These are phyloP conservation scores for Laetiporus sulphureus DNA, from an alignment of 1,284 basidiomycete genomes.

Conservation along the genomic window DNA sequence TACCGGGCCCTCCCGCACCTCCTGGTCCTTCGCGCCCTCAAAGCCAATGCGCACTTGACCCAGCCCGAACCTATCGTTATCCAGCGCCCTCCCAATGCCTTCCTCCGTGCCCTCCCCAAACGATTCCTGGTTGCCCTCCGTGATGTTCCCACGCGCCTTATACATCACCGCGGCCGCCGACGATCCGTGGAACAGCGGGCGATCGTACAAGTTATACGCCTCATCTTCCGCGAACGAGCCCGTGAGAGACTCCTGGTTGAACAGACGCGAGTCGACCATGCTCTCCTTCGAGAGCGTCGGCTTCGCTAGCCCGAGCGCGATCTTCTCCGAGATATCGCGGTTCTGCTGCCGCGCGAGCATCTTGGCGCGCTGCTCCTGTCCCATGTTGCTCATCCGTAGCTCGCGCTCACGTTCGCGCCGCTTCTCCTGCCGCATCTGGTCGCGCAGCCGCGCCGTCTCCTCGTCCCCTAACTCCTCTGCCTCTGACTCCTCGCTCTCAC, in stretches of 20 bases:
- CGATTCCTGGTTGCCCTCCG: constrained; percentile 81
- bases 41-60: constrained; percentile 86
- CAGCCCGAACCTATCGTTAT: constrained; percentile 91
- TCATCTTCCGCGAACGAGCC: constrained; percentile 88
- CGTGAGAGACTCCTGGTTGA: constrained; percentile 90
- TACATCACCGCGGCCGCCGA: constrained; percentile 97
- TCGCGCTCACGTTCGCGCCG: constrained; percentile 92
- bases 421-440: constrained; percentile 90
- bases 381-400: constrained; percentile 99
- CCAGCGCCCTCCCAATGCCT: constrained; percentile 83
- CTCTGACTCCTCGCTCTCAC: constrained; percentile 54
- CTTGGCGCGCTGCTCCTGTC: constrained; percentile 92
- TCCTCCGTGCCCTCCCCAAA: constrained; percentile 94
- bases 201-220: constrained; percentile 90
- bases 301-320: constrained; percentile 95
- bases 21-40: constrained; percentile 80
- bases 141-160: constrained; percentile 82
- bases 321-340: constrained; percentile 98
- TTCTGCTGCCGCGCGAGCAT: constrained; percentile 94
- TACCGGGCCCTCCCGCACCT: constrained; percentile 88
- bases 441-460: constrained; percentile 80
- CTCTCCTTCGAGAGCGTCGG: constrained; percentile 93
- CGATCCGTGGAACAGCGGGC: constrained; percentile 92
- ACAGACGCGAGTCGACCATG: constrained; percentile 94
- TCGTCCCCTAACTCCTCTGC: constrained; percentile 65